Evolutionary conservation across 1,284 basidiomycete species (phyloP).

Genomic region (Ustilago crameri): DNA sequence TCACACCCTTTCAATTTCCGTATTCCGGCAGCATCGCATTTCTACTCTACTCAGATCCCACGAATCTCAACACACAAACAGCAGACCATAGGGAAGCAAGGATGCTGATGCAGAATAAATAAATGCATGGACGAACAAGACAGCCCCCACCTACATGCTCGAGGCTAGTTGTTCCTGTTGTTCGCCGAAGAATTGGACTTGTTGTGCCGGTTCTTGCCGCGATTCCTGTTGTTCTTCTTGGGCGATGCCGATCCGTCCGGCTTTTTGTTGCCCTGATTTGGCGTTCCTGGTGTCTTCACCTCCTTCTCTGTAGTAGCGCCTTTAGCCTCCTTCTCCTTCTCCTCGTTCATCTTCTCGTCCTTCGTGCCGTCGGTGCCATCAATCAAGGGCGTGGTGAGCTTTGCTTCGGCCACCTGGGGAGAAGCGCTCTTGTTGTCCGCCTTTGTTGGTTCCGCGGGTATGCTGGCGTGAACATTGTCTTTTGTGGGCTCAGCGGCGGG

Average conservation of each 20-base stretch:
- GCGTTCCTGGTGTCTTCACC: neutral
- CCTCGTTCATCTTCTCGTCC: neutral
- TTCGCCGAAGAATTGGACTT: conserved; percentile 31
- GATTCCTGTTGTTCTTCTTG: conserved; percentile 12
- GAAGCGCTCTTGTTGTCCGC: conserved; percentile 13
- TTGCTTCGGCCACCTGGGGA: conserved; percentile 1
- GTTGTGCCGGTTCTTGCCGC: conserved; percentile 31
- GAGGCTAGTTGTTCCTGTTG: conserved; percentile 8
- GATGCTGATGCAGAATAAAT: too few relatives aligned
- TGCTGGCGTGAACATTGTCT: neutral
- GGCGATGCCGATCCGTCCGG: conserved; percentile 27
- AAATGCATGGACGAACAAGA: neutral
- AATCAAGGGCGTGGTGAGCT: neutral
- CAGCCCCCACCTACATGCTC: neutral
- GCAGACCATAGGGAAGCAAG: too few relatives aligned
- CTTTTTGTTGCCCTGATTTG: conserved; percentile 15
- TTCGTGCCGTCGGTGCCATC: neutral
- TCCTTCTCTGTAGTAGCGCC: conserved; percentile 4
- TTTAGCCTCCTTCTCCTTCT: neutral
- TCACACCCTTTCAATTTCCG: neutral
- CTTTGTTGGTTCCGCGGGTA: conserved; percentile 26
- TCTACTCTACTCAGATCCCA: too few relatives aligned
- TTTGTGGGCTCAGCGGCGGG: neutral
- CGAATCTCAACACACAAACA: too few relatives aligned
- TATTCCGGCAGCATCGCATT: conserved; percentile 1